Percentiles rank a stretch among this genome's conserved stretches.
These are phyloP conservation scores for Musa balbisiana DNA, from an alignment of 202 grass and related monocot genomes.

Conservation along the genomic window DNA sequence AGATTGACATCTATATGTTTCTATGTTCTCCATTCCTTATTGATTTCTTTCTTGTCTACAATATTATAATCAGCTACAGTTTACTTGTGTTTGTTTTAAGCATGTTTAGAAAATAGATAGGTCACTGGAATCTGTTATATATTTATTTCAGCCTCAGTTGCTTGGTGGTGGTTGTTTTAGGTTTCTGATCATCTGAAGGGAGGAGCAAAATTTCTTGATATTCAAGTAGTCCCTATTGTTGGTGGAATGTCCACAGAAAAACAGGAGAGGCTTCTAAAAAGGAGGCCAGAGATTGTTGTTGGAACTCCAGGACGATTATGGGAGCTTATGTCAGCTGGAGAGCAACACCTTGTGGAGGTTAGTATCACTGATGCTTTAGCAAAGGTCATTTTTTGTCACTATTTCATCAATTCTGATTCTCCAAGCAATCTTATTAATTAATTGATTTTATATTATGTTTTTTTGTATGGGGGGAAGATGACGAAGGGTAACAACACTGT, in stretches of 20 bases:
- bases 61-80: no score
- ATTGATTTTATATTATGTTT: neutral
- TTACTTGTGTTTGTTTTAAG: neutral
- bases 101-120: neutral
- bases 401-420: neutral
- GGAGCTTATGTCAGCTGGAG: slow-evolving; percentile 85
- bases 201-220: slow-evolving; percentile 60
- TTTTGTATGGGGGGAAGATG: neutral
- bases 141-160: neutral
- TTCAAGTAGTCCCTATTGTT: slow-evolving; percentile 77
- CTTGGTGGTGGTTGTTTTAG: slow-evolving; percentile 25
- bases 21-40: neutral
- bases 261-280: slow-evolving; percentile 84
- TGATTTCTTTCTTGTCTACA: no score
- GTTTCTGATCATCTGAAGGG: slow-evolving; percentile 88
- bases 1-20: neutral
- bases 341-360: slow-evolving; percentile 81
- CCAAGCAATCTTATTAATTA: neutral
- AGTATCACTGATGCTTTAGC: slow-evolving; percentile 2
- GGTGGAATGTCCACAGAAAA: slow-evolving; percentile 94
- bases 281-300: slow-evolving; percentile 86
- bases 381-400: neutral
- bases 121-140: neutral
- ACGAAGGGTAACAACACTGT: no score
- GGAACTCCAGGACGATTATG: slow-evolving; percentile 95